Evolutionary conservation across 129 eudicot genomes (phyloP), one percentile per base, ranked within the genome.

Genomic region (Flaveria robusta): DNA sequence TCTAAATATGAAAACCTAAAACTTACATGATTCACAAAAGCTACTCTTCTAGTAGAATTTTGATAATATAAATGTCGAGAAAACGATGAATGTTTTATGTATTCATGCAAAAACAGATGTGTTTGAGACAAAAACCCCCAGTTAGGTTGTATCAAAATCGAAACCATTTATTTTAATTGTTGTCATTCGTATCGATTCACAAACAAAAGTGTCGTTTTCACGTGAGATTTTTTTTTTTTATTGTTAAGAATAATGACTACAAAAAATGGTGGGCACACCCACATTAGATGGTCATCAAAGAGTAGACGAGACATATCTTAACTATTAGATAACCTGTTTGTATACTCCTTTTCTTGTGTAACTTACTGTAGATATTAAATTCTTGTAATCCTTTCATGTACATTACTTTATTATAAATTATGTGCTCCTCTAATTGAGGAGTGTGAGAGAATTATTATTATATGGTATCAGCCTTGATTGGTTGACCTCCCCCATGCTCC

Each of bases 191-290:
- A 31, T 29, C 68, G 22, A 63, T 63, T 14, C 41, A 27, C 22
- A 63, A 63, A 63, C 68, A 63, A 63, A 63, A 29, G 23, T 63
- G 68, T 63, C 68, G 15, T 26, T 60, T 26, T 60, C 27, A 60
- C 7, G 41, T 26, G n/a, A 27, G 9, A 26, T 4, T 20, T 55
- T 1, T 2, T 54, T 19, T 52, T 10, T 22, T 9, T 11, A 9
- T 58, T 18, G 27, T 58, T 26, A 60, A 18, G 39, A 24, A 60
- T 26, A 13, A 14, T 24, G n/a, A 27, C 67, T 24, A 60, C 19
- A 60, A 26, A 60, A 60, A 26, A 60, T 5, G 67, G 67, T 27
- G 67, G 42, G 41, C 39, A 59, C 24, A 59, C 10, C 41, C 41
- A 60, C 19, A 60, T 60, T 60, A 26, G 19, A 26, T 60, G 66